Evolutionary conservation across 495 filamentous ascomycete species (phyloP), one percentile per base, ranked within the genome.

Genomic region (Evernia prunastri): DNA sequence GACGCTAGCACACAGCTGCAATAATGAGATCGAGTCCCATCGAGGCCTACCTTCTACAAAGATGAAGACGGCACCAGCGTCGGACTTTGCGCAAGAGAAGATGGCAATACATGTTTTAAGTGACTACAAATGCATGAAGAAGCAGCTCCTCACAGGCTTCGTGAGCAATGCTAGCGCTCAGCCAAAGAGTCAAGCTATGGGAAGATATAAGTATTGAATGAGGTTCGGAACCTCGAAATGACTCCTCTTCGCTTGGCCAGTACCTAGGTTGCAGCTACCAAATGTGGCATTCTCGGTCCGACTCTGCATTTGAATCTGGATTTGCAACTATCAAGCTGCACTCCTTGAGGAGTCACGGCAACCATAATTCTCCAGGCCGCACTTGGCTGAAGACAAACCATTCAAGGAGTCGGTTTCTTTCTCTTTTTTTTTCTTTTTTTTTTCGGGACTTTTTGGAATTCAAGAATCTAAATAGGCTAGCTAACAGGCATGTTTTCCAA

Each of bases 1-100:
- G 66, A 68, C 60, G 62, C 67, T 66, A 68, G 69, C 67, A 68
- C 59, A 56, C 59, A 59, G 56, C 62, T 64, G 62, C 62, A 58
- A 36, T 59, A 59, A 64, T 49, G 31, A 59, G 25, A 49, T 23
- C 8, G 27, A 8, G 25, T 31, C 20, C 61, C 36, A 42, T 67
- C 61, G 54, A 67, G 36, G 23, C 35, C 56, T 33, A 17, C 60
- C 64, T 63, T 58, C 23, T 15, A 25, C 39, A 31, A 56, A 15
- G 51, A 43, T 39, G 51, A 57, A 35, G 61, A 63, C 53, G 25
- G 51, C 25, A 35, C 33, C 29, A 54, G 53, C 39, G 61, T 63
- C 61, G 27, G 33, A 42, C 37, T 57, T 56, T 40, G 53, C 36
- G 25, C 27, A 57, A n/a, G 29, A 42, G 29, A 56, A 27, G 49